Evolutionary conservation across 257 asterid genomes (phyloP).

Genomic region (Petrea volubilis): DNA sequence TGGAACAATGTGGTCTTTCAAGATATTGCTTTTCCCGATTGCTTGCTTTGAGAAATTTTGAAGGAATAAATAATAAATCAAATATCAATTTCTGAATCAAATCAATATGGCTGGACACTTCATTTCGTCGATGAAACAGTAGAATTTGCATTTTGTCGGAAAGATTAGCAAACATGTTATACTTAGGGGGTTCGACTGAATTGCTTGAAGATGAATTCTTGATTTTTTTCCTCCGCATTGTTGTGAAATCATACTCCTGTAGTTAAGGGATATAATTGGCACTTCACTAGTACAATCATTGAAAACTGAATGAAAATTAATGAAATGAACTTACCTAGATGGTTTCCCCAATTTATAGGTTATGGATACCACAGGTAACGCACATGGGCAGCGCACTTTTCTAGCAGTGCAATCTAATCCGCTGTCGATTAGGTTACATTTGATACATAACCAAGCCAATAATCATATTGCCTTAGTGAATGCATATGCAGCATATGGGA

Average conservation of each 20-base stretch:
- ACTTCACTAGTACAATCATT: neutral
- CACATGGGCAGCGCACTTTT: conserved; percentile 42
- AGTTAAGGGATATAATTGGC: neutral
- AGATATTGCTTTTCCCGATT: neutral
- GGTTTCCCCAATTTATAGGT: conserved; percentile 24
- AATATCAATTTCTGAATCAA: neutral
- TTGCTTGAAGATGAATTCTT: neutral
- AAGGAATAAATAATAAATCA: neutral
- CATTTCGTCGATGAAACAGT: neutral
- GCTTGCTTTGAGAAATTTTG: neutral
- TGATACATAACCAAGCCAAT: conserved; percentile 56
- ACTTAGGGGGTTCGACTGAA: neutral
- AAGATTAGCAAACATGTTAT: neutral
- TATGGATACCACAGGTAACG: conserved; percentile 42
- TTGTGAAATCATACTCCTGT: neutral
- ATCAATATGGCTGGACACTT: neutral
- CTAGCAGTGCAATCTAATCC: conserved; percentile 61
- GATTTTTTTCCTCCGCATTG: neutral
- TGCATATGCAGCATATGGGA: conserved; percentile 64
- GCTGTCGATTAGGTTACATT: conserved; percentile 53
- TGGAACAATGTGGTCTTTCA: neutral
- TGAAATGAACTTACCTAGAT: neutral
- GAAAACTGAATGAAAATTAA: neutral
- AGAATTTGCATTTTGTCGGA: neutral
- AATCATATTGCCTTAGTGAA: conserved; percentile 63